Base-by-base conservation (phyloP, 371 early-diverging fungal genomes). In the Rhizopus sp. region DNA sequence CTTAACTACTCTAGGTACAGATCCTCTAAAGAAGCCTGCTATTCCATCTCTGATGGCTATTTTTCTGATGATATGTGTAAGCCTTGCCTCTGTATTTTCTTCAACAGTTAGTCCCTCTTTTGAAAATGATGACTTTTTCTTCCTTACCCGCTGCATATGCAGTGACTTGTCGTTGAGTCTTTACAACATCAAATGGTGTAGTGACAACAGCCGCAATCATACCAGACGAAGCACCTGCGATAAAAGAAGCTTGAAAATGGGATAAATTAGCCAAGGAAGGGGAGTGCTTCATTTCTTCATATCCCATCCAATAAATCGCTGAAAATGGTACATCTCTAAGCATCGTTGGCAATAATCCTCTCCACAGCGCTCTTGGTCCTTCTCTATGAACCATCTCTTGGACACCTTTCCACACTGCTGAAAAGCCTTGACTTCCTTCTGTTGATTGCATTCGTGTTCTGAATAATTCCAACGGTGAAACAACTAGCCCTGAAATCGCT, bases 151-250 rank as follows among this genome's bases (percentile, higher is more conserved):
- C 60, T 40, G 61, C 46, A 41, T 62, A 64, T 7, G 61, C 62
- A 50, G 75, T 71, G 2, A 91, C 87, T 70, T 94, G 94, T 39
- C 92, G 84, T 29, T 90, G 78, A 6, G 98, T 97, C 70, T 98
- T 98, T 55, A 93, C 90, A 0, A 98, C 97, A 73, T 98, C 98
- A 78, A 98, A 97, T 4, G 98, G 98, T 0, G 90, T 93, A 4
- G 98, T 98, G n/a, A 93, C 16, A 1, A 86, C 73, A 3, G 98
- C 98, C 0, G 98, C 96, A 50, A 94, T 63, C 68, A 82, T 84
- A 48, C 94, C 94, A 53, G 91, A 89, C 34, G 80, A 61, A 2
- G 94, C 94, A 32, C 94, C 94, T 10, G 91, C 74, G 12, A 87
- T 52, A 65, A 93, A 93, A 0, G 91, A 75, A 31, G 79, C 68